These are phyloP conservation scores for Paraleonurus japonicus DNA, from an alignment of 257 asterid genomes.

Conservation along the genomic window DNA sequence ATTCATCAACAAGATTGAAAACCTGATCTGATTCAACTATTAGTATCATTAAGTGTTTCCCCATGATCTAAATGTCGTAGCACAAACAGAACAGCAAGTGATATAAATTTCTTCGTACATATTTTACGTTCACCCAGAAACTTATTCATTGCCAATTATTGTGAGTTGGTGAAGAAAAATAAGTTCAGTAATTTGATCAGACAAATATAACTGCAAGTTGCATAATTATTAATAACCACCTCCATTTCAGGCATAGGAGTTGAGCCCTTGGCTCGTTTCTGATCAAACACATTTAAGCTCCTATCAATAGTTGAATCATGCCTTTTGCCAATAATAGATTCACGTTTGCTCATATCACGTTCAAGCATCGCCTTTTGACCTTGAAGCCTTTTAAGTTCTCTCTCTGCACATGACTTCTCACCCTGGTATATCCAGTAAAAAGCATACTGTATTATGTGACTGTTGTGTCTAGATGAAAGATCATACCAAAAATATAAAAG, in stretches of 20 bases:
- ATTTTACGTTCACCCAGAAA: too few relatives aligned
- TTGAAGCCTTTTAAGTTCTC: constrained; percentile 70
- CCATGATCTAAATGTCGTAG: neutral
- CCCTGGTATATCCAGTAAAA: constrained; percentile 49
- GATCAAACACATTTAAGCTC: constrained; percentile 62
- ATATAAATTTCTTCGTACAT: neutral
- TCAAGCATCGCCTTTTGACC: constrained; percentile 79
- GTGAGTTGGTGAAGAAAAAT: neutral
- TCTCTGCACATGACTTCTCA: constrained; percentile 82
- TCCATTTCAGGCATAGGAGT: constrained; percentile 49
- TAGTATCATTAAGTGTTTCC: neutral
- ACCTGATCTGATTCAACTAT: neutral
- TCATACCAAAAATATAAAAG: constrained; percentile 21
- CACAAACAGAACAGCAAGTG: neutral
- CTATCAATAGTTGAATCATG: constrained; percentile 60
- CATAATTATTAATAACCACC: constrained; percentile 31
- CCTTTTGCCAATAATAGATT: constrained; percentile 60
- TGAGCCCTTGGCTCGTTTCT: constrained; percentile 51
- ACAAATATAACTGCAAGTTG: neutral
- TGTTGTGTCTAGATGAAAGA: constrained; percentile 13
- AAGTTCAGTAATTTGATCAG: neutral
- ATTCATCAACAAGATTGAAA: neutral
- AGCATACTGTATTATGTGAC: constrained; percentile 8
- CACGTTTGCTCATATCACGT: constrained; percentile 84
- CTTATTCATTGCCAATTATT: neutral